Conservation (phyloP, 495 filamentous ascomycete genomes). For the Chlorociboria aeruginascens region DNA sequence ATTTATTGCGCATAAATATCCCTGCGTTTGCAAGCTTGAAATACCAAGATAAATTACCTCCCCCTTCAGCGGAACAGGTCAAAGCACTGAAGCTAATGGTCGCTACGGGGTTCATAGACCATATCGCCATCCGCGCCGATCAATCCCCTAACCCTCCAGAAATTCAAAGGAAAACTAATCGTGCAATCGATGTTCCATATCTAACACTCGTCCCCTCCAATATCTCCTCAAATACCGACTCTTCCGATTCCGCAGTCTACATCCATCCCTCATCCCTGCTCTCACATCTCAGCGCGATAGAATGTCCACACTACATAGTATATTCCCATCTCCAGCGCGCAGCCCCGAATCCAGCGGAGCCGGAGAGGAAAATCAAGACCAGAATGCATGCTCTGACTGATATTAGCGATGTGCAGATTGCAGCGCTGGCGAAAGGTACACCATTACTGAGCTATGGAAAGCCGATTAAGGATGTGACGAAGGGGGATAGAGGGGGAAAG, state of each 20-base stretch:
- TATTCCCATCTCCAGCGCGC: conserved; percentile 77
- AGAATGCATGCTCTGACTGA: conserved; percentile 81
- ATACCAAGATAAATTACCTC: conserved; percentile 48
- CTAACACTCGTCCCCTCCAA: conserved; percentile 70
- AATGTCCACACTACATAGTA: conserved; percentile 72
- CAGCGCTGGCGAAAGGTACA: conserved; percentile 70
- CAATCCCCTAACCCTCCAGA: conserved; percentile 63
- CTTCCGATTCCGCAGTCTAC: conserved; percentile 26
- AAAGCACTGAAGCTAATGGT: conserved; percentile 82
- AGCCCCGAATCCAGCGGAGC: conserved; percentile 32
- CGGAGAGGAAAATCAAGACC: conserved; percentile 53
- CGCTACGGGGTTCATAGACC: conserved; percentile 88
- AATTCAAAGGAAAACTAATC: conserved; percentile 54
- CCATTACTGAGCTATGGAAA: conserved; percentile 79
- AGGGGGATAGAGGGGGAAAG: conserved; percentile 36
- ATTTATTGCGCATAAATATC: conserved; percentile 65
- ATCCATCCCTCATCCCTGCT: conserved; percentile 57
- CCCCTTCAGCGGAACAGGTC: conserved; percentile 58
- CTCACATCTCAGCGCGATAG: conserved; percentile 52
- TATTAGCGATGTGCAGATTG: conserved; percentile 62
- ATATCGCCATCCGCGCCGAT: conserved; percentile 89
- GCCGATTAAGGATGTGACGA: conserved; percentile 65
- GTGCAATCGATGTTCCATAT: conserved; percentile 84
- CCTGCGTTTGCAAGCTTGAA: conserved; percentile 49
- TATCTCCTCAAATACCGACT: conserved; percentile 17